Percentiles rank a stretch among this genome's conserved stretches.
phyloP scores from a whole-genome alignment of 192 early-diverging fungal genomes.

The Coemansia sp. region DNA sequence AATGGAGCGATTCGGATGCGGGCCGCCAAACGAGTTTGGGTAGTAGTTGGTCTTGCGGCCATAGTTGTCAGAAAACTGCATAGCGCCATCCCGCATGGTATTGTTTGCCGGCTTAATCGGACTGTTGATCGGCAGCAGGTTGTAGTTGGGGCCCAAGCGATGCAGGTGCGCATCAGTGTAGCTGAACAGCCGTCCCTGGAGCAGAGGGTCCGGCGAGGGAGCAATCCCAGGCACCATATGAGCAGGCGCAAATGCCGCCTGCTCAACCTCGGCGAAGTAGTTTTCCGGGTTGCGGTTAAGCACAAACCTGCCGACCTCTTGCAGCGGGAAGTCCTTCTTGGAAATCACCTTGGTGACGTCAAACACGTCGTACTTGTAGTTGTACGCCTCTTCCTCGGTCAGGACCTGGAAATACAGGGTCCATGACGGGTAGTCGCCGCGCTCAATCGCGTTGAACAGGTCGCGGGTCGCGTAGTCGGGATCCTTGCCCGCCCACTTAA shows the following conservation, averaged over 20 bases:
- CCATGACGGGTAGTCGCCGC: slow-evolving; percentile 66
- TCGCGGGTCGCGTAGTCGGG: slow-evolving; percentile 64
- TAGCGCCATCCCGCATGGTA: slow-evolving; percentile 68
- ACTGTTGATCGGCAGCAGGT: slow-evolving; percentile 69
- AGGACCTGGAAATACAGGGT: slow-evolving; percentile 64
- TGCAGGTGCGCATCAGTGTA: slow-evolving; percentile 72
- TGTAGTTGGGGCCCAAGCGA: slow-evolving; percentile 68
- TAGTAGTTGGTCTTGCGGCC: slow-evolving; percentile 63
- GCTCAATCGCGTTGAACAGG: slow-evolving; percentile 61
- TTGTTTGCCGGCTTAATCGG: slow-evolving; percentile 53
- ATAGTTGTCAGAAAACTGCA: slow-evolving; percentile 56
- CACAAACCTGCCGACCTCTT: slow-evolving; percentile 66
- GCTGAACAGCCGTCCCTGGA: slow-evolving; percentile 71
- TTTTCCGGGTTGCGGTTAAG: slow-evolving; percentile 71
- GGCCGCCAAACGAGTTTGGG: slow-evolving; percentile 61
- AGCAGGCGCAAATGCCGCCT: slow-evolving; percentile 68
- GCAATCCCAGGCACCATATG: slow-evolving; percentile 70
- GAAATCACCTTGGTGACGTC: slow-evolving; percentile 70
- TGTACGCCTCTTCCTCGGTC: slow-evolving; percentile 57
- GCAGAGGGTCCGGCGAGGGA: slow-evolving; percentile 63
- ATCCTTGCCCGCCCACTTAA: slow-evolving; percentile 48
- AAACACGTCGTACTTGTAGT: slow-evolving; percentile 65
- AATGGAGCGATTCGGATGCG: slow-evolving; percentile 28
- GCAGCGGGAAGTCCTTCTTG: slow-evolving; percentile 63
- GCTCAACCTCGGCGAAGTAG: slow-evolving; percentile 76